These are phyloP conservation scores for Taphrina populina DNA, from an alignment of 1,139 yeast genomes.

Conservation along the genomic window DNA sequence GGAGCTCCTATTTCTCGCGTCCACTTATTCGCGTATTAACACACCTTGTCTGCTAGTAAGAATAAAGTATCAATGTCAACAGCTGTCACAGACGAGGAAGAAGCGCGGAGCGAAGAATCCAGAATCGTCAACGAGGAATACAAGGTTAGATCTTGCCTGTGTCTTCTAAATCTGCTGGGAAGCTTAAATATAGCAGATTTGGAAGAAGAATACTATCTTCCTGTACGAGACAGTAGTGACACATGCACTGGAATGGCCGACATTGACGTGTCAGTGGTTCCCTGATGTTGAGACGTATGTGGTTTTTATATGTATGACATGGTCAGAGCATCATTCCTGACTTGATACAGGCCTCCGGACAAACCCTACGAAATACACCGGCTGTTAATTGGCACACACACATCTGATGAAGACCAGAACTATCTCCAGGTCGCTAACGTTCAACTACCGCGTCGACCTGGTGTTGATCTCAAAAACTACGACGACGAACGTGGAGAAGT, in stretches of 20 bases:
- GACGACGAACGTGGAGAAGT: slow-evolving; percentile 44
- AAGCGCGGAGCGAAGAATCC: slow-evolving; percentile 15
- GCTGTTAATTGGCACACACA: slow-evolving; percentile 78
- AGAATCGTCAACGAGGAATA: slow-evolving; percentile 22
- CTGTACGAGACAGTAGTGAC: slow-evolving; percentile 77
- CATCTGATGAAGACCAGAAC: slow-evolving; percentile 75
- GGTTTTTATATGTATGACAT: not conserved
- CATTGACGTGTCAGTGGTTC: slow-evolving; percentile 50
- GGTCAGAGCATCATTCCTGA: not conserved
- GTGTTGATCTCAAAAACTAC: slow-evolving; percentile 44
- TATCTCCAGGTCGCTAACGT: slow-evolving; percentile 74
- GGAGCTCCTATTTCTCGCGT: no score
- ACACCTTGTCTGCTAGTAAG: no score
- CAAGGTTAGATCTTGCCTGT: slow-evolving; percentile 3
- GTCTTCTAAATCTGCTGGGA: no score
- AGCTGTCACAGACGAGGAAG: slow-evolving; percentile 12
- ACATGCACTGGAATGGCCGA: slow-evolving; percentile 63
- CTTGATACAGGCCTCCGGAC: slow-evolving; percentile 36
- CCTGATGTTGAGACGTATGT: slow-evolving; percentile 46
- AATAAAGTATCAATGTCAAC: no score
- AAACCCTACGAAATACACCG: slow-evolving; percentile 43
- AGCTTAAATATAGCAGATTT: slow-evolving; percentile 58
- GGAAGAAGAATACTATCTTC: slow-evolving; percentile 95
- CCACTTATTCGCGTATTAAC: no score
- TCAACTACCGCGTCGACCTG: slow-evolving; percentile 55